phyloP scores from a whole-genome alignment of 2,329 filamentous ascomycete species.

The Aspergillus calidoustus region DNA sequence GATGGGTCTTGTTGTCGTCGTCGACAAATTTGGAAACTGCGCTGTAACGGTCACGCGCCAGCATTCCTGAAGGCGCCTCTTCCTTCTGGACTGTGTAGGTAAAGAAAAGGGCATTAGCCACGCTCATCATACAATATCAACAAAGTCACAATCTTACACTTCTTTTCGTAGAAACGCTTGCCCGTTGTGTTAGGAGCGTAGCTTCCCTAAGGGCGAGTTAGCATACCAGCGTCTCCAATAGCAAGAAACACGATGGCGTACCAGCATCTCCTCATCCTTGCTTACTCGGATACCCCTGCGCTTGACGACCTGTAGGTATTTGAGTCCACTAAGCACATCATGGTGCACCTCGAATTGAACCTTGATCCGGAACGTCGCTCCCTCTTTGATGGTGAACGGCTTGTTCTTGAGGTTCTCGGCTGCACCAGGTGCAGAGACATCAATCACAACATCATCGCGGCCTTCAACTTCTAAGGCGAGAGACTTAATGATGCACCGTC shows the following conservation, averaged over 20 bases:
- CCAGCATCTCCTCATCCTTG: slow-evolving; percentile 99
- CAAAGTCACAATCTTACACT: slow-evolving; percentile 66
- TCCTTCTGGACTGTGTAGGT: slow-evolving; percentile 77
- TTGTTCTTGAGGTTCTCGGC: slow-evolving; percentile 81
- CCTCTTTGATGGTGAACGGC: slow-evolving; percentile 98
- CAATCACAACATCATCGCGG: slow-evolving; percentile 83
- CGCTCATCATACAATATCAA: neutral
- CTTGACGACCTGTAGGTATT: slow-evolving; percentile 95
- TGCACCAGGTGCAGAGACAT: slow-evolving; percentile 75
- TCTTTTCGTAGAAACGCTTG: slow-evolving; percentile 84
- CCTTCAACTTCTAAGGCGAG: slow-evolving; percentile 86
- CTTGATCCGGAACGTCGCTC: slow-evolving; percentile 90
- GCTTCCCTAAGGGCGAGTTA: slow-evolving; percentile 66
- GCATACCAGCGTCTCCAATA: slow-evolving; percentile 87
- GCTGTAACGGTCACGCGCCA: slow-evolving; percentile 87
- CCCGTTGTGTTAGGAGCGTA: slow-evolving; percentile 92
- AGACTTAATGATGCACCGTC: slow-evolving; percentile 90
- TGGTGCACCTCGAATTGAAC: slow-evolving; percentile 95
- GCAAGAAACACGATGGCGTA: slow-evolving; percentile 51
- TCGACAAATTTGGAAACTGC: slow-evolving; percentile 90
- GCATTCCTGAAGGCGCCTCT: slow-evolving; percentile 88
- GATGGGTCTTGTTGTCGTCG: slow-evolving; percentile 88
- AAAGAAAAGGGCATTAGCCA: neutral
- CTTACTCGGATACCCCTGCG: slow-evolving; percentile 82
- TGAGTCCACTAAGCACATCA: slow-evolving; percentile 90